Percentiles rank a stretch among this genome's conserved stretches.
These are phyloP conservation scores for Colletotrichum siamense DNA, from an alignment of 2,329 filamentous ascomycete genomes.

Conservation along the genomic window DNA sequence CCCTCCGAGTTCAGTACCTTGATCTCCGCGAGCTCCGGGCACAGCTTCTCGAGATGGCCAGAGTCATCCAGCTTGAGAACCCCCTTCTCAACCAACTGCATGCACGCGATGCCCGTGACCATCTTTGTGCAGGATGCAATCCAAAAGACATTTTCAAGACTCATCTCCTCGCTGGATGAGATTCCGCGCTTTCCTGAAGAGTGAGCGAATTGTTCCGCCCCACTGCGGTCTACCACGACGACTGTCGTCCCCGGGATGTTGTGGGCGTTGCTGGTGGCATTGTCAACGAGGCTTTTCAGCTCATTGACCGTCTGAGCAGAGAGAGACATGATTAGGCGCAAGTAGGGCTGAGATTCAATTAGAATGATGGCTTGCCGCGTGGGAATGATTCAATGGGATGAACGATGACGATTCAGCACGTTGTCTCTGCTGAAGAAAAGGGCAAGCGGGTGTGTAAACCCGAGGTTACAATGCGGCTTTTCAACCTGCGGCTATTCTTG, in stretches of 20 bases:
- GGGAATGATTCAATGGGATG: background rate
- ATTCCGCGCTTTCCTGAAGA: constrained; percentile 52
- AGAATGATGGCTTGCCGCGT: background rate
- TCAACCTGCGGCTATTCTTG: background rate
- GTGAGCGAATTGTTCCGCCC: constrained; percentile 52
- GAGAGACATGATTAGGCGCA: constrained; percentile 6
- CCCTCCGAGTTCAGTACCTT: constrained; percentile 48
- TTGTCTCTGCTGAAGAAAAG: background rate
- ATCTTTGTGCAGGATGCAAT: constrained; percentile 65
- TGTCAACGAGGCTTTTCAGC: constrained; percentile 35
- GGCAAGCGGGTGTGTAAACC: background rate
- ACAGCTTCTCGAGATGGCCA: constrained; percentile 49
- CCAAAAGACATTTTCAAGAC: constrained; percentile 65
- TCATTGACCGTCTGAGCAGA: background rate
- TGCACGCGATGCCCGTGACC: constrained; percentile 55
- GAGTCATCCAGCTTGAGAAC: constrained; percentile 52
- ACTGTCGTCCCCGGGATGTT: constrained; percentile 51
- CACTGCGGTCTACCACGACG: constrained; percentile 51
- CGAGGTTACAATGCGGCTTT: background rate
- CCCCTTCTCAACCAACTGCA: constrained; percentile 63
- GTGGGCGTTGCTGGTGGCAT: constrained; percentile 38
- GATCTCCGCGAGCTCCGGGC: constrained; percentile 53
- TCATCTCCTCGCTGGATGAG: constrained; percentile 54
- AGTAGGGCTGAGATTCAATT: background rate
- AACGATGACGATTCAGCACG: background rate